Evolutionary conservation across 129 eudicot genomes (phyloP), one percentile per base, ranked within the genome.

Genomic region (Escallonia rubra): DNA sequence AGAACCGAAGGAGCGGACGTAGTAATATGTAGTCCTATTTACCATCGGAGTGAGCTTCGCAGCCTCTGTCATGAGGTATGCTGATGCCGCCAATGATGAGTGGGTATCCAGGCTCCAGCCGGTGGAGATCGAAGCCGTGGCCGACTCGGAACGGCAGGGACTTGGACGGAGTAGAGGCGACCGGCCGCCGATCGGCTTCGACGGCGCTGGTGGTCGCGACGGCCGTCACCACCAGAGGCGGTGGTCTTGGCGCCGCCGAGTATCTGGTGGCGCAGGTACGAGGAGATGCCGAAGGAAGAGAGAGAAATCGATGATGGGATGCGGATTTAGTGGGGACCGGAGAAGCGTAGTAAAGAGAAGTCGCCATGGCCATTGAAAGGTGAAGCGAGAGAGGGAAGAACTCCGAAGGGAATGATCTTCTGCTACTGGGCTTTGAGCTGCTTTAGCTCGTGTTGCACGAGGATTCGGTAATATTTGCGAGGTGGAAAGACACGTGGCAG

Each of bases 41-140:
- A 92, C 98, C 98, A 72, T 92, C 98, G 67, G 98, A 92, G 76
- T 92, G 98, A 86, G 98, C 98, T 68, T 94, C 99, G 74, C 99
- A 94, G 16, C 99, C 99, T 69, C 87, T 78, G 14, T 89, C 97
- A 61, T 84, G 91, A 62, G 99, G 99, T 78, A 94, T 82, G 76
- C 77, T 59, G 64, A 94, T 83, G 41, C 99, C 99, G 41, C 99
- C 99, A 53, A 94, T 94, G 76, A 94, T 89, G 78, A 94, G 88
- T 12, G 99, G 97, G 60, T 89, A 94, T 4, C 96, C 97, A 57
- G 93, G 96, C 65, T 94, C 99, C 66, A 94, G 75, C 53, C 99
- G 76, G 67, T 89, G 99, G 16, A 94, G 83, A 68, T 94, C 99
- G 58, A 94, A 94, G 34, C 97, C 99, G 64, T 94, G 99, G 3